Evolutionary conservation across 345 rosid genomes (phyloP), one percentile per base, ranked within the genome.

Genomic region (Murraya koenigii): DNA sequence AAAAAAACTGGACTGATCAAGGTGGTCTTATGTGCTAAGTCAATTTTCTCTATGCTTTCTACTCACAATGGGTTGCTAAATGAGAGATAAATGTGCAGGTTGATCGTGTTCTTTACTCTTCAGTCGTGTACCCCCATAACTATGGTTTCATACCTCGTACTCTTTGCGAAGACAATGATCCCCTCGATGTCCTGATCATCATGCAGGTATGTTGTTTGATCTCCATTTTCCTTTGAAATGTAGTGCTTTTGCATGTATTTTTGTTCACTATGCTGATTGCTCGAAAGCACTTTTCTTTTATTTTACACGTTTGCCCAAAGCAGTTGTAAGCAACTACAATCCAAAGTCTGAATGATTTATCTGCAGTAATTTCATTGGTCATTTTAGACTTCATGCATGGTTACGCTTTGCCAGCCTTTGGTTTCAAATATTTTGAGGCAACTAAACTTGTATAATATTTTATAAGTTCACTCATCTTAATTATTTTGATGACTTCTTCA

Each of bases 91-190:
- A 30, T 85, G 30, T 64, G 75, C 81, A 97, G 99, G 99, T 97
- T 15, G 99, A 94, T 78, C 93, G 99, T 17, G 61, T 97, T 58
- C 88, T 97, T 23, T 97, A 97, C 84, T 97, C 99, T 47, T 97
- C 99, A 1, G 97, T 93, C 39, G 99, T 97, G 78, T 97, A 97
- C 79, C 99, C 99, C 75, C 99, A 97, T 89, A 97, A 97, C 88
- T 97, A 97, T 65, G 99, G 99, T 65, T 97, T 97, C 88, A 89
- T 97, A 63, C 98, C 99, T 35, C 98, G 97, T 74, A 93, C 99
- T 23, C 92, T 97, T 78, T 94, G 99, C 75, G 98, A 97, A 85
- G 98, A 97, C 83, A 93, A 85, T 66, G 99, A 97, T 80, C 99
- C 99, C 71, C 66, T 97, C 84, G 99, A 97, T 87, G 99, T 97